Base-by-base conservation (phyloP, 2,329 filamentous ascomycete species). In the Ophiostoma angusticollis region DNA sequence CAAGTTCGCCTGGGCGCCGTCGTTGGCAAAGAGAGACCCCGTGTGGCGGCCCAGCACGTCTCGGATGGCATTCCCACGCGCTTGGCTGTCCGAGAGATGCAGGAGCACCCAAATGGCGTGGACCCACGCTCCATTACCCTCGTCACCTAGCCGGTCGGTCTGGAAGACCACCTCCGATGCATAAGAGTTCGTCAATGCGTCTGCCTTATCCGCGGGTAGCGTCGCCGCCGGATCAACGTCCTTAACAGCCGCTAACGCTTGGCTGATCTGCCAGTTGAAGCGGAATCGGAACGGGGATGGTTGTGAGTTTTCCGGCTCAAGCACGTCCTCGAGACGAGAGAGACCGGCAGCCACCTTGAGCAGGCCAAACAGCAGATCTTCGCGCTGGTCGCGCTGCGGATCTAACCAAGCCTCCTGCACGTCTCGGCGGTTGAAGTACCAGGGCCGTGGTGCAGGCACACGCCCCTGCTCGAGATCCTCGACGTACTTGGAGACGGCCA, bases 291-390 rank as follows among this genome's bases (percentile, higher is more conserved):
- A 63, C 4, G 80, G 77, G 24, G 82, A 80, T 11, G 84, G 69
- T 43, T 83, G 81, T 1, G 82, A 75, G 47, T 84, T 84, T 51
- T 84, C 77, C 0, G 86, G 83, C 12, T 79, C 72, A 23, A 95
- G 62, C 13, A 86, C 68, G 25, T 79, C 73, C 49, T 84, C 83
- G 3, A 93, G 55, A 35, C 70, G 65, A 11, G 62, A 54, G 9
- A 62, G 59, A n/a, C 74, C 64, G 1, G 84, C 74, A 51, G 86
- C 93, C 5, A 93, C 66, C 55, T 84, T 84, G 35, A 98, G 62
- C 0, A 98, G 69, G 11, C 85, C 82, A 80, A 89, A 94, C 1
- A 96, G 66, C 7, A 93, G 67, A 54, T 93, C 86, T 53, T 91
- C 77, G 29, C 78, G 70, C 21, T 63, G 59, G 19, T 72, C 66